Evolutionary conservation across 768 basidiomycete genomes (phyloP).

Genomic region (Leccinum boreale): DNA sequence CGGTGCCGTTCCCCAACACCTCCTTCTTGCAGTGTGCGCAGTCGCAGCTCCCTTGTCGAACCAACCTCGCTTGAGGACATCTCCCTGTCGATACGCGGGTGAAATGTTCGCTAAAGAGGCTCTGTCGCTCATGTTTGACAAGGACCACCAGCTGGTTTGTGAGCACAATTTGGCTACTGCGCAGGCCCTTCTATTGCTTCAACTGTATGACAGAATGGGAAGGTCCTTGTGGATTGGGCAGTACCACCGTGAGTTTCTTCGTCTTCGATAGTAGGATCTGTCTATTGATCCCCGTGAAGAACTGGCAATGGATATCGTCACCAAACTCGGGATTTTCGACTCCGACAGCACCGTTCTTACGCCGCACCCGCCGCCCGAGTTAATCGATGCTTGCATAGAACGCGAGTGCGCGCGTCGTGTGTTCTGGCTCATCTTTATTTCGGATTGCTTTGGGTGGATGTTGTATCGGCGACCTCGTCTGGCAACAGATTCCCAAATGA

Average conservation of each 20-base stretch:
- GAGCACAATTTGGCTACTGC: conserved; percentile 68
- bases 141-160: conserved; percentile 53
- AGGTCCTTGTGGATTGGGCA: conserved; percentile 32
- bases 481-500: conserved; percentile 43
- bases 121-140: conserved; percentile 67
- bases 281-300: conserved; percentile 38
- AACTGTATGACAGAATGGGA: conserved; percentile 57
- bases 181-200: conserved; percentile 72
- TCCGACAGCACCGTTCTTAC: conserved; percentile 60
- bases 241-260: conserved; percentile 29
- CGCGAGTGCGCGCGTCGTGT: conserved; percentile 78
- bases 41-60: conserved; percentile 75
- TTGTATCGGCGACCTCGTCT: conserved; percentile 34
- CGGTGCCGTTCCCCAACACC: conserved; percentile 64
- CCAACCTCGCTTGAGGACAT: conserved; percentile 57
- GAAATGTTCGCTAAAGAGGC: conserved; percentile 57
- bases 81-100: conserved; percentile 53
- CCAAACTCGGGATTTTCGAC: conserved; percentile 61
- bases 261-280: neutral
- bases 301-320: conserved; percentile 62
- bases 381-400: conserved; percentile 60
- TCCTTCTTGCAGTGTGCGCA: conserved; percentile 73
- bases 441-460: conserved; percentile 48
- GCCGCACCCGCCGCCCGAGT: conserved; percentile 55
- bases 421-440: conserved; percentile 73